phyloP scores from a whole-genome alignment of 768 basidiomycete species.

The Xerocomus brunneocitrinus region DNA sequence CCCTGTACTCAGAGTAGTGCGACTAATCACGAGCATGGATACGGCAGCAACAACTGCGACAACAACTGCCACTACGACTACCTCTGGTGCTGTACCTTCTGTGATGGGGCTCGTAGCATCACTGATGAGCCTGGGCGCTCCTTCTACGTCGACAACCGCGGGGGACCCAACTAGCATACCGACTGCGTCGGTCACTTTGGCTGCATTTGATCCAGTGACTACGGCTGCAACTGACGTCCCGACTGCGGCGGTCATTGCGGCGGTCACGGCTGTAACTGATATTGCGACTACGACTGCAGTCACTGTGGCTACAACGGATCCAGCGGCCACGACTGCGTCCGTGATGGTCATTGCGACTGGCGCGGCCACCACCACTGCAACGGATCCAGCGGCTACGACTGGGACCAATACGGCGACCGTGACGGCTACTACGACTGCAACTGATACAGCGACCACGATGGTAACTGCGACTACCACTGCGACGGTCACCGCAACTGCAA shows the following conservation, averaged over 20 bases:
- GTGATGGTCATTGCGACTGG: no score
- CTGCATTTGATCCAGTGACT: not conserved
- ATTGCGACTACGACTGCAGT: no score
- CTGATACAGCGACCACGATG: not conserved
- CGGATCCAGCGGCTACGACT: not conserved
- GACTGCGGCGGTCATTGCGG: not conserved
- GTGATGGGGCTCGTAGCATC: not conserved
- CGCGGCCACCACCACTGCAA: not conserved
- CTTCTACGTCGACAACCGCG: not conserved
- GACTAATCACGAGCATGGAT: no score
- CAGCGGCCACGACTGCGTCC: no score
- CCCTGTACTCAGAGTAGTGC: no score
- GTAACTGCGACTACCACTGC: not conserved
- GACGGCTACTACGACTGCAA: not conserved
- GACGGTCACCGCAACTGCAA: not conserved
- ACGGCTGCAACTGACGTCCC: not conserved
- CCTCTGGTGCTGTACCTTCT: not conserved
- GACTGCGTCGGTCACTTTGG: not conserved
- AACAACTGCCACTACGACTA: not conserved
- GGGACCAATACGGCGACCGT: not conserved
- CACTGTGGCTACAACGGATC: no score
- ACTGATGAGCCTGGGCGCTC: not conserved
- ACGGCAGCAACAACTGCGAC: no score
- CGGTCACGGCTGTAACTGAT: no score
- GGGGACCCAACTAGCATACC: no score